Evolutionary conservation across 2,329 filamentous ascomycete genomes (phyloP).

Genomic region (Colletotrichum sp.): DNA sequence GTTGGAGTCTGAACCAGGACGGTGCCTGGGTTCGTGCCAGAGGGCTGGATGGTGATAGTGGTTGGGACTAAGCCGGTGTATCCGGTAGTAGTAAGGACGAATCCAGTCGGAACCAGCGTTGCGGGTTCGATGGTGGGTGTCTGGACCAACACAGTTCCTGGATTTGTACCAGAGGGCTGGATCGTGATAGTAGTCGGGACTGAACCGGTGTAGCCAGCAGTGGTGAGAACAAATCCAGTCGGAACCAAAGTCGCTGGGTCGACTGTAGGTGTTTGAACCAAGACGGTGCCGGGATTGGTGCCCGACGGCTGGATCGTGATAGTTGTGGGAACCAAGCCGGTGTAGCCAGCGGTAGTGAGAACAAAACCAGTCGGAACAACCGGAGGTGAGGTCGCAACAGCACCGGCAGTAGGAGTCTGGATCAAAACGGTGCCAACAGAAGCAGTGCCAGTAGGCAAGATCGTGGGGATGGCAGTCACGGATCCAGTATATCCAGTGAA

Average conservation of each 20-base stretch:
- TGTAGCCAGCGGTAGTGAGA: background rate
- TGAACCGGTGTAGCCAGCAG: too few species aligned
- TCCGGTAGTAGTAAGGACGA: too few species aligned
- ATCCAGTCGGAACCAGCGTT: too few species aligned
- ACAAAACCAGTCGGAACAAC: background rate
- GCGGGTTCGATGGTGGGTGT: background rate
- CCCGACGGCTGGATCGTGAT: background rate
- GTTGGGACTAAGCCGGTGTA: too few species aligned
- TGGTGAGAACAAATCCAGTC: too few species aligned
- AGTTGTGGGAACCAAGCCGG: background rate
- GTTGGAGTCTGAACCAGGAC: background rate
- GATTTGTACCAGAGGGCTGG: too few species aligned
- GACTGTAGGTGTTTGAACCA: background rate
- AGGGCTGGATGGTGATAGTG: too few species aligned
- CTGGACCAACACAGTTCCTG: background rate
- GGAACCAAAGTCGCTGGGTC: background rate
- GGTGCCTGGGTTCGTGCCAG: too few species aligned
- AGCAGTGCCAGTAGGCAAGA: background rate
- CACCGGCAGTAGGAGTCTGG: constrained; percentile 1
- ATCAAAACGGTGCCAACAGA: background rate
- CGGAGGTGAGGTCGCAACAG: background rate
- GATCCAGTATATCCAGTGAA: background rate
- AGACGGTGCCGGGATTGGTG: background rate
- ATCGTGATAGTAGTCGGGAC: too few species aligned
- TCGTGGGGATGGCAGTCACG: background rate